These are phyloP conservation scores for Lathyrus aphaca DNA, from an alignment of 306 rosid genomes.

Conservation along the genomic window DNA sequence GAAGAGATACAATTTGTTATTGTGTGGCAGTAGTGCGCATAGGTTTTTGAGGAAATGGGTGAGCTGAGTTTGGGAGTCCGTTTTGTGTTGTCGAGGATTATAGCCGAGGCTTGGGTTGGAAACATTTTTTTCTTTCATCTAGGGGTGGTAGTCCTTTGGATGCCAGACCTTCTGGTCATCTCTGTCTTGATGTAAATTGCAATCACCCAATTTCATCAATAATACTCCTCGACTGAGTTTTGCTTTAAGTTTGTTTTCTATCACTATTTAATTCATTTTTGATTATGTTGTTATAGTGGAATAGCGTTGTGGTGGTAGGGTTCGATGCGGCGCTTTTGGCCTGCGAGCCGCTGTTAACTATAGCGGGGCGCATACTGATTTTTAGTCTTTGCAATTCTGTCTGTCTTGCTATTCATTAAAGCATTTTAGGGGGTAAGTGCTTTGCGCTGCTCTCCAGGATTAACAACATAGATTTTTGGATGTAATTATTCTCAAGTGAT, in stretches of 20 bases:
- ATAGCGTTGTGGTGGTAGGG: too few species aligned
- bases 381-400: too few species aligned
- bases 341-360: too few species aligned
- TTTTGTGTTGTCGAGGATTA: not conserved
- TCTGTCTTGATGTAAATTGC: conserved; percentile 7
- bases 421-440: too few species aligned
- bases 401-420: too few species aligned
- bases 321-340: too few species aligned
- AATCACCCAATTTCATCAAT: not conserved
- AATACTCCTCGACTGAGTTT: conserved; percentile 12
- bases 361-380: too few species aligned
- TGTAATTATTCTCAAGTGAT: not conserved
- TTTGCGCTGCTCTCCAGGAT: too few species aligned
- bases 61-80: not conserved
- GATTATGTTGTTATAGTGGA: too few species aligned
- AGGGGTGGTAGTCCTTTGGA: not conserved
- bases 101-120: conserved; percentile 5
- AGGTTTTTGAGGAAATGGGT: conserved; percentile 1
- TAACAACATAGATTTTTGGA: not conserved
- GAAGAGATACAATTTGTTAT: not conserved
- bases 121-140: not conserved
- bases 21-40: not conserved
- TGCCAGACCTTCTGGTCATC: not conserved
- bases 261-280: not conserved
- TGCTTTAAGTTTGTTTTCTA: conserved; percentile 4